Evolutionary conservation across 2,329 filamentous ascomycete species (phyloP).

Genomic region (Aspergillus hiratsukae): DNA sequence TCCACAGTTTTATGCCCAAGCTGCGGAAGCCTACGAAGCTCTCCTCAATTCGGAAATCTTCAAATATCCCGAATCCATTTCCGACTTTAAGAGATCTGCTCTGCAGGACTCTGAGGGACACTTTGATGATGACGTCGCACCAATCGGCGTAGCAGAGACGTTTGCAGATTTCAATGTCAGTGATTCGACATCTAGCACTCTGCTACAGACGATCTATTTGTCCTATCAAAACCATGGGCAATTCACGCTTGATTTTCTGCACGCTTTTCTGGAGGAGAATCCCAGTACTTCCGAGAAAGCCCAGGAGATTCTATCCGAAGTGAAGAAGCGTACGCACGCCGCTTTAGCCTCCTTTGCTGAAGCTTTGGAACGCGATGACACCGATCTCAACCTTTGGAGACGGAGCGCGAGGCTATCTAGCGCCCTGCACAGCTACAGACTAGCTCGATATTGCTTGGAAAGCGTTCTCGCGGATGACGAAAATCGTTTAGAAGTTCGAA

Average conservation of each 20-base stretch:
- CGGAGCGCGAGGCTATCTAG: constrained; percentile 55
- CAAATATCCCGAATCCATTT: constrained; percentile 78
- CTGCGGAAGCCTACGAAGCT: constrained; percentile 72
- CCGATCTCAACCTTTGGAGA: constrained; percentile 61
- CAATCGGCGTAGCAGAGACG: constrained; percentile 20
- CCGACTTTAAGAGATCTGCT: constrained; percentile 73
- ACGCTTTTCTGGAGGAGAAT: constrained; percentile 41
- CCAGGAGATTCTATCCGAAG: constrained; percentile 13
- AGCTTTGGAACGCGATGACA: constrained; percentile 61
- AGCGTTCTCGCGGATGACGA: constrained; percentile 60
- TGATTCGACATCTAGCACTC: constrained; percentile 71
- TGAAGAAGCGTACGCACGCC: constrained; percentile 35
- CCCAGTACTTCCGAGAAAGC: constrained; percentile 13
- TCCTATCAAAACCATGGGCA: constrained; percentile 95
- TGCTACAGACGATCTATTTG: constrained; percentile 86
- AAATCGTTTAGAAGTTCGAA: constrained; percentile 49
- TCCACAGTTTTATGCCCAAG: constrained; percentile 67
- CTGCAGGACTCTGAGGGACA: constrained; percentile 42
- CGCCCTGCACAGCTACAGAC: constrained; percentile 54
- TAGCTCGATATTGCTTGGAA: constrained; percentile 60
- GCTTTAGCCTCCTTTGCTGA: constrained; percentile 55
- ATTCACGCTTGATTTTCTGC: constrained; percentile 74
- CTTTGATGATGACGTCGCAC: constrained; percentile 36
- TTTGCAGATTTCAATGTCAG: constrained; percentile 55
- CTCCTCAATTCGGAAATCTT: constrained; percentile 94